Percentiles rank a stretch among this genome's conserved stretches.
phyloP scores from a whole-genome alignment of 2,329 filamentous ascomycete species.

The Curvularia sp. region DNA sequence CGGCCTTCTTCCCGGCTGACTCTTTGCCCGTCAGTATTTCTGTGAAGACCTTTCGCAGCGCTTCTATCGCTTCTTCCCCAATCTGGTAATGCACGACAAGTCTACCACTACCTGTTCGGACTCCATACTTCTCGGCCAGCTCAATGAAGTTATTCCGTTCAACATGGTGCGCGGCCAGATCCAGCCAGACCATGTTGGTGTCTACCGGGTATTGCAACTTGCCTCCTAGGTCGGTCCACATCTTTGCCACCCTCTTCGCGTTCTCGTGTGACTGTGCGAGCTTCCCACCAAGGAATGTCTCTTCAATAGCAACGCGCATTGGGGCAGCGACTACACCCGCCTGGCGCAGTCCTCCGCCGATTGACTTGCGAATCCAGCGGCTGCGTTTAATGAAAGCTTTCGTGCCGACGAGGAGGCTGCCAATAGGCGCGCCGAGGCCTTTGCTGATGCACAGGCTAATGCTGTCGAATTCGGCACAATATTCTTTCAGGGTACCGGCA shows the following conservation, averaged over 20 bases:
- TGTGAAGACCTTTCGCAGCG: slow-evolving; percentile 47
- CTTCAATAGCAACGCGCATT: slow-evolving; percentile 77
- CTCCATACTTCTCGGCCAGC: slow-evolving; percentile 63
- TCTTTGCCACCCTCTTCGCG: slow-evolving; percentile 66
- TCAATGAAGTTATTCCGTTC: slow-evolving; percentile 61
- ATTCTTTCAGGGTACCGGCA: slow-evolving; percentile 71
- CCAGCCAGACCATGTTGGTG: slow-evolving; percentile 93
- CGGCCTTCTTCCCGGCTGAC: slow-evolving; percentile 28
- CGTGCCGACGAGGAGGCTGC: slow-evolving; percentile 72
- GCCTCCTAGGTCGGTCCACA: slow-evolving; percentile 76
- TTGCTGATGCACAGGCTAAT: slow-evolving; percentile 83
- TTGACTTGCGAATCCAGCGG: slow-evolving; percentile 78
- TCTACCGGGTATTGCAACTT: slow-evolving; percentile 73
- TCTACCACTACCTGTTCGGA: slow-evolving; percentile 64
- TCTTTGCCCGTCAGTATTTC: slow-evolving; percentile 34
- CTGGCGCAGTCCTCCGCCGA: slow-evolving; percentile 81
- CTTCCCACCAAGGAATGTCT: slow-evolving; percentile 75
- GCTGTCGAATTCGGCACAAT: slow-evolving; percentile 73
- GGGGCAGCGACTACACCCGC: slow-evolving; percentile 78
- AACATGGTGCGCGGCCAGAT: slow-evolving; percentile 69
- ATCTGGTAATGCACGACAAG: slow-evolving; percentile 78
- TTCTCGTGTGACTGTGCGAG: slow-evolving; percentile 67
- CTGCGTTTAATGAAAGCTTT: slow-evolving; percentile 68
- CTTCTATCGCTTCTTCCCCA: slow-evolving; percentile 66
- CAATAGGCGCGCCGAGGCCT: slow-evolving; percentile 81